phyloP scores from a whole-genome alignment of 345 rosid genomes.

The Citrus inodora region DNA sequence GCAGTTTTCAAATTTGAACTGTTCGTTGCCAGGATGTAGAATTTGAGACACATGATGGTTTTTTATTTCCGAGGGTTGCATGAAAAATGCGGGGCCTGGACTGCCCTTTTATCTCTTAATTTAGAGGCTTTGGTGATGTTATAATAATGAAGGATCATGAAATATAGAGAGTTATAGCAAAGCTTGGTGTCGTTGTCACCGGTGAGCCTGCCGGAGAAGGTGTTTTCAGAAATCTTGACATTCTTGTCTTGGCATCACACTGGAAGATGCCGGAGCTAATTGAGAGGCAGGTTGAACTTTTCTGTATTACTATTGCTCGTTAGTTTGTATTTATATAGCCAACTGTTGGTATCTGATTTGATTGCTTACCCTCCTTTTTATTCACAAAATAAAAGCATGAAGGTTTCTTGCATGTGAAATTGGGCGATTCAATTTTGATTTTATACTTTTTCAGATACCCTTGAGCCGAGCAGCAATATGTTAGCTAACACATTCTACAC shows the following conservation, averaged over 20 bases:
- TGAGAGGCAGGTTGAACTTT: background rate
- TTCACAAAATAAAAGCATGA: too few species aligned
- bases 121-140: background rate
- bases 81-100: background rate
- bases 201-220: background rate
- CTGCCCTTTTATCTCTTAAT: background rate
- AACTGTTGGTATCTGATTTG: too few species aligned
- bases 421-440: too few species aligned
- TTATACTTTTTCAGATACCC: too few species aligned
- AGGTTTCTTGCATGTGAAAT: too few species aligned
- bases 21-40: slow-evolving; percentile 1
- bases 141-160: background rate
- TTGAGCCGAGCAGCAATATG: too few species aligned
- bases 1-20: background rate
- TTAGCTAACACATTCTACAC: too few species aligned
- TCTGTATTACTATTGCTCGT: too few species aligned
- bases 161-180: background rate
- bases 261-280: background rate
- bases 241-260: too few species aligned
- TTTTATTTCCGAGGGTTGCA: background rate
- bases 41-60: background rate
- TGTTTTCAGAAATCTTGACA: background rate
- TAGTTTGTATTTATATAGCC: too few species aligned
- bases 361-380: too few species aligned
- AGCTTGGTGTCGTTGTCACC: background rate